These are phyloP conservation scores for Cytidiella melzeri DNA, from an alignment of 768 basidiomycete genomes.

Conservation along the genomic window DNA sequence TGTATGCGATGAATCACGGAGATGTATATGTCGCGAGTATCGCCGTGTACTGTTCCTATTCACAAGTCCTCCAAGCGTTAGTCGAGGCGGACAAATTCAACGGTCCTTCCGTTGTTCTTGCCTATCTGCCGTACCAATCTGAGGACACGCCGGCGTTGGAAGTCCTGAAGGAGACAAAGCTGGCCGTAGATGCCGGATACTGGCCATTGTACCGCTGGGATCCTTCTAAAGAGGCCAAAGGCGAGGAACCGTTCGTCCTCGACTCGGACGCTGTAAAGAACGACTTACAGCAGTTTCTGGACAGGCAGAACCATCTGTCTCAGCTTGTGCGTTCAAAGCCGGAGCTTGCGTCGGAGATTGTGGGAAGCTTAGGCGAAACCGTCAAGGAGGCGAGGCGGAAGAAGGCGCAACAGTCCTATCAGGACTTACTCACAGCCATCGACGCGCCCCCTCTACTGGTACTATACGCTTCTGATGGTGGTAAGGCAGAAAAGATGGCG, in stretches of 20 bases:
- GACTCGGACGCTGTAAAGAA: conserved; percentile 94
- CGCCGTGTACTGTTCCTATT: conserved; percentile 93
- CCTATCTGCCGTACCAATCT: conserved; percentile 83
- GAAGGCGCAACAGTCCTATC: conserved; percentile 79
- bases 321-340: conserved; percentile 84
- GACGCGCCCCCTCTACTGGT: conserved; percentile 87
- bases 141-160: conserved; percentile 79
- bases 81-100: conserved; percentile 86
- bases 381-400: conserved; percentile 78
- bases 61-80: conserved; percentile 87
- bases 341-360: conserved; percentile 73
- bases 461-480: conserved; percentile 94
- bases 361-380: conserved; percentile 77
- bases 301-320: conserved; percentile 93
- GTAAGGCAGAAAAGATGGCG: conserved; percentile 92
- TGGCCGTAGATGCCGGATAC: conserved; percentile 92
- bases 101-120: conserved; percentile 89
- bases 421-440: conserved; percentile 73
- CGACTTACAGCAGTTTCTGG: conserved; percentile 89
- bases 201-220: conserved; percentile 99
- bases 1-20: conserved; percentile 98
- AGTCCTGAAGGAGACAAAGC: conserved; percentile 94
- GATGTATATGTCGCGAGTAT: conserved; percentile 94
- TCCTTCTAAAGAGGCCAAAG: conserved; percentile 69
- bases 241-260: conserved; percentile 83